Evolutionary conservation across 192 early-diverging fungal genomes (phyloP).

Genomic region (Gaertneriomyces semiglobifer): DNA sequence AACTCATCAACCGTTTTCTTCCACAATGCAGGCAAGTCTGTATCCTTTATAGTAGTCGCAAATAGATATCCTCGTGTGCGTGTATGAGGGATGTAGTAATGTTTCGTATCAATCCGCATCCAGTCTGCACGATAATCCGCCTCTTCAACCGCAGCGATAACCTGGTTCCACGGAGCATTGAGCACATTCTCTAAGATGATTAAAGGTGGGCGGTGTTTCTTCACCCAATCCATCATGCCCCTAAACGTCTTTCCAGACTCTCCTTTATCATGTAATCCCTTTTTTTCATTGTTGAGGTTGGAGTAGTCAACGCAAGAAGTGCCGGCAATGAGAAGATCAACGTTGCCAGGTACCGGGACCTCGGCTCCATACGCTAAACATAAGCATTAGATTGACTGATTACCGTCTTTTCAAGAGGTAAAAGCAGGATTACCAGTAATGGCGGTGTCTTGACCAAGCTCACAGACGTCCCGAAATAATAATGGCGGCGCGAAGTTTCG

Average conservation of each 20-base stretch:
- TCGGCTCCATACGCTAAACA: constrained; percentile 36
- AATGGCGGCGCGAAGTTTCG: constrained; percentile 47
- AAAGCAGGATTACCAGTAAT: constrained; percentile 15
- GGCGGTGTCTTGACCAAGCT: constrained; percentile 35
- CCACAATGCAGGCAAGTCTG: constrained; percentile 31
- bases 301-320: constrained; percentile 52
- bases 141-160: constrained; percentile 27
- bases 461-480: constrained; percentile 46
- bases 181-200: constrained; percentile 48
- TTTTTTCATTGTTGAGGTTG: constrained; percentile 47
- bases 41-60: constrained; percentile 8
- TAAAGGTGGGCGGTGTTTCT: constrained; percentile 36
- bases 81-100: constrained; percentile 50
- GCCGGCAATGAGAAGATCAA: constrained; percentile 45
- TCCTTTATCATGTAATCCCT: constrained; percentile 31
- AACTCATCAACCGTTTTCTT: constrained; percentile 24
- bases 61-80: constrained; percentile 44
- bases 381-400: too few species aligned
- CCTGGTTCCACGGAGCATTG: constrained; percentile 37
- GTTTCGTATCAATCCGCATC: constrained; percentile 39
- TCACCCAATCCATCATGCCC: constrained; percentile 44
- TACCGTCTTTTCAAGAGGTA: too few species aligned
- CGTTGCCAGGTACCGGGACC: constrained; percentile 37
- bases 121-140: constrained; percentile 28
- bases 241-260: constrained; percentile 48